Conservation (phyloP, 2,329 filamentous ascomycete species). For the Fusarium sp. region DNA sequence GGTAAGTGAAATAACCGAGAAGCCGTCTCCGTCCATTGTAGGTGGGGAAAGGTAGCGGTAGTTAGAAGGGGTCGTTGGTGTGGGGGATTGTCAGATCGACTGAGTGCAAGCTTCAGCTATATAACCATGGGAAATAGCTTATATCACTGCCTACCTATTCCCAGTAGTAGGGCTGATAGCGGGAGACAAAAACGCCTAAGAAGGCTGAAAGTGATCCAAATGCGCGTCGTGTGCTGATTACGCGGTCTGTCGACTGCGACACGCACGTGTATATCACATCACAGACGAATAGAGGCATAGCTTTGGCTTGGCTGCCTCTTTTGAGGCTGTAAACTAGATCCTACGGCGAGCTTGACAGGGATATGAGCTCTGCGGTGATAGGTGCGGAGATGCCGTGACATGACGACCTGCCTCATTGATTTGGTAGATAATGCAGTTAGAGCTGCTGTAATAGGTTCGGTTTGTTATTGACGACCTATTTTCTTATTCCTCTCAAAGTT, state of each 20-base stretch:
- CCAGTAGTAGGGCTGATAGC: conserved; percentile 16
- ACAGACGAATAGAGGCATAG: conserved; percentile 16
- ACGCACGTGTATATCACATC: conserved; percentile 1
- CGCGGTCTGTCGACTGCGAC: conserved; percentile 19
- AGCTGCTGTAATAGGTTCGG: neutral
- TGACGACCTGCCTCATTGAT: conserved; percentile 1
- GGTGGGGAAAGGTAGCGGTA: neutral
- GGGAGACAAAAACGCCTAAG: neutral
- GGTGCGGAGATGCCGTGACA: neutral
- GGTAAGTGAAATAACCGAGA: conserved; percentile 49
- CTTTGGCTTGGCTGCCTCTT: conserved; percentile 24
- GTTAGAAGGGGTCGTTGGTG: neutral
- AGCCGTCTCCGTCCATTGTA: conserved; percentile 49
- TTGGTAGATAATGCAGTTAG: neutral
- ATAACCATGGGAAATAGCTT: neutral
- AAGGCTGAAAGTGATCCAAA: conserved; percentile 4
- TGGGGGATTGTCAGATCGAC: conserved; percentile 1
- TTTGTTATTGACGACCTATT: neutral
- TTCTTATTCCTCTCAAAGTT: neutral
- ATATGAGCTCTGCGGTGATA: neutral
- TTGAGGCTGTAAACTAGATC: conserved; percentile 19
- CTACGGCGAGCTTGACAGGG: neutral
- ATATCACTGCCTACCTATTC: neutral
- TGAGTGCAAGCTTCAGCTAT: conserved; percentile 7
- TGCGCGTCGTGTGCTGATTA: conserved; percentile 25